Conservation (phyloP, 2,329 filamentous ascomycete species). For the Xylaria sp. region DNA sequence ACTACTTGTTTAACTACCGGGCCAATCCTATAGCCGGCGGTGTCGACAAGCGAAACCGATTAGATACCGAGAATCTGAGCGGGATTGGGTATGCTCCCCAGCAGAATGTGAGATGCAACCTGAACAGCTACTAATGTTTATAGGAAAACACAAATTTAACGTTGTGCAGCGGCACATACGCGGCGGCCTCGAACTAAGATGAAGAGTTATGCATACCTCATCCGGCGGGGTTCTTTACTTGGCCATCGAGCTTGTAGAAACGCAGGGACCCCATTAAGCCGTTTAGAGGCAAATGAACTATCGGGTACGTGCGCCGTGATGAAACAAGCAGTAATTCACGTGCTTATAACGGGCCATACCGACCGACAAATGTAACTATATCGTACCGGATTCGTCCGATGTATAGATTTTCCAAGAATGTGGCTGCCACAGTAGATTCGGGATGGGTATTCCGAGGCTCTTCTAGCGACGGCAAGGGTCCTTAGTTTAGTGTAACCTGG, state of each 20-base stretch:
- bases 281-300: constrained; percentile 6
- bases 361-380: constrained; percentile 5
- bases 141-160: constrained; percentile 50
- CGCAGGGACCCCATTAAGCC: constrained; percentile 6
- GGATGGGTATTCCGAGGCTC: constrained; percentile 45
- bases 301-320: constrained; percentile 15
- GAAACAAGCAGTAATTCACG: constrained; percentile 20
- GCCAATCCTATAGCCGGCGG: constrained; percentile 87
- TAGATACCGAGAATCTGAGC: constrained; percentile 82
- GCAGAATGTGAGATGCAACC: constrained; percentile 54
- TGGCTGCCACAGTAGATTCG: constrained; percentile 44
- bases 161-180: constrained; percentile 21
- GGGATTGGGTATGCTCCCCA: constrained; percentile 87
- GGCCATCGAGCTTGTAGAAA: constrained; percentile 18
- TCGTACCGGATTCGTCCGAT: constrained; percentile 33
- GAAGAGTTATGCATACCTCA: neutral
- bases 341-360: constrained; percentile 17
- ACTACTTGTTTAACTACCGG: constrained; percentile 97
- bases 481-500: constrained; percentile 28
- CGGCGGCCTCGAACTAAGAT: constrained; percentile 3
- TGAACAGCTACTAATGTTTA: constrained; percentile 39
- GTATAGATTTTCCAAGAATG: constrained; percentile 30
- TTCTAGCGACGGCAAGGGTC: constrained; percentile 30
- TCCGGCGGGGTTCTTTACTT: constrained; percentile 13
- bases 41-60: constrained; percentile 79